These are phyloP conservation scores for Zygosaccharomyces bailii DNA, from an alignment of 805 yeast genomes.

Conservation along the genomic window DNA sequence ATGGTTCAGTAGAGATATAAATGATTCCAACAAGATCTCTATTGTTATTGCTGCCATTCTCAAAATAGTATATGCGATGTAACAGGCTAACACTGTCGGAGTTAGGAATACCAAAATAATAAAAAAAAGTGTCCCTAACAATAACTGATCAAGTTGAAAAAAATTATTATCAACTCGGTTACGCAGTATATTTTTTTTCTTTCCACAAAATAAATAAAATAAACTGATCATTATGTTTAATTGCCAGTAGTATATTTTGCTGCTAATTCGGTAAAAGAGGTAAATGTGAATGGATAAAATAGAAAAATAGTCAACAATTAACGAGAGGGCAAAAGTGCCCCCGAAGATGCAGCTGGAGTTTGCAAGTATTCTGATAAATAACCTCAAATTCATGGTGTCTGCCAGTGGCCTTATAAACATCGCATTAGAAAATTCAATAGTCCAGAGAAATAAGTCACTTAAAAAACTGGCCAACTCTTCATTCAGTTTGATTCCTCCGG, in stretches of 20 bases:
- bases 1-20: conserved; percentile 67
- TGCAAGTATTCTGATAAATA: conserved; percentile 33
- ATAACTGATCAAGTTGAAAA: conserved; percentile 80
- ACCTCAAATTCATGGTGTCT: conserved; percentile 28
- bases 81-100: conserved; percentile 87
- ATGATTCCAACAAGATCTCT: conserved; percentile 53
- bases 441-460: conserved; percentile 86
- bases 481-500: conserved; percentile 91
- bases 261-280: conserved; percentile 73
- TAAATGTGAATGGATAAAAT: conserved; percentile 67
- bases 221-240: conserved; percentile 63
- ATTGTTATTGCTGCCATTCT: conserved; percentile 49
- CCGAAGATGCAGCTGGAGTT: conserved; percentile 53
- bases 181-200: conserved; percentile 78
- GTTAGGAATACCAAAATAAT: conserved; percentile 71
- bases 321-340: conserved; percentile 63
- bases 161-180: conserved; percentile 81
- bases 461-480: conserved; percentile 79
- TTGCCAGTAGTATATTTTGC: conserved; percentile 77
- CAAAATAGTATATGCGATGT: conserved; percentile 62
- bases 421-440: conserved; percentile 61
- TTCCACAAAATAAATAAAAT: conserved; percentile 83
- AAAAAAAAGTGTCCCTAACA: conserved; percentile 85
- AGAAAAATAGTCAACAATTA: conserved; percentile 61
- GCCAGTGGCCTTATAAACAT: conserved; percentile 25